Percentiles rank a stretch among this genome's conserved stretches.
phyloP scores from a whole-genome alignment of 768 basidiomycete species.

The Podaxis sp. region DNA sequence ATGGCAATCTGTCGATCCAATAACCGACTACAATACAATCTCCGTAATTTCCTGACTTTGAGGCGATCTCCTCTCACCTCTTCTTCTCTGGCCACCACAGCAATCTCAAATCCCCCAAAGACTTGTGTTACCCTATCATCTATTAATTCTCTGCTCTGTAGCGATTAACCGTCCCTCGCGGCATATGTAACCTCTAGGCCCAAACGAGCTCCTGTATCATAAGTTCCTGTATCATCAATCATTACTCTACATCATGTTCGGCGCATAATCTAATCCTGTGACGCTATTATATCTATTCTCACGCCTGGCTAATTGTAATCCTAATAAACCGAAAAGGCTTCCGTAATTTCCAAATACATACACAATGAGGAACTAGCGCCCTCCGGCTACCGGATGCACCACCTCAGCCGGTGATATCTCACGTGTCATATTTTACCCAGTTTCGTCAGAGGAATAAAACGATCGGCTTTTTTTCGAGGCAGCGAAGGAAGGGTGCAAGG shows the following conservation, averaged over 20 bases:
- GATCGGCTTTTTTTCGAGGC: background rate
- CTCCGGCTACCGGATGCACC: background rate
- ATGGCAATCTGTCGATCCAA: background rate
- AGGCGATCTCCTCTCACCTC: background rate
- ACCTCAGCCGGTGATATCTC: background rate
- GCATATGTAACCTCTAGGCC: background rate
- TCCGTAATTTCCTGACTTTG: background rate
- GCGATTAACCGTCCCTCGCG: background rate
- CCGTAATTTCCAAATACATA: background rate
- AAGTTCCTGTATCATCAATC: background rate
- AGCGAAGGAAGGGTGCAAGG: background rate
- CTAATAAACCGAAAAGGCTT: background rate
- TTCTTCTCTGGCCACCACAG: background rate
- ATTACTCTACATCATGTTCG: background rate
- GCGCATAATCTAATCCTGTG: background rate
- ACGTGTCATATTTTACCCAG: background rate
- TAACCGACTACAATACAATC: background rate
- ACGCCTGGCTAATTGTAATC: no score
- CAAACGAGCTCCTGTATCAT: background rate
- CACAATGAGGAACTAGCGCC: background rate
- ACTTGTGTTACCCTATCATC: background rate
- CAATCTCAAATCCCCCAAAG: background rate
- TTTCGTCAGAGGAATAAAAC: background rate
- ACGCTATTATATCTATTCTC: background rate
- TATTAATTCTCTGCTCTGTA: background rate